A percentile compares a stretch with the other conserved stretches of the same genome.
Conservation (phyloP, 129 eudicot species). For the Logfia minima region DNA sequence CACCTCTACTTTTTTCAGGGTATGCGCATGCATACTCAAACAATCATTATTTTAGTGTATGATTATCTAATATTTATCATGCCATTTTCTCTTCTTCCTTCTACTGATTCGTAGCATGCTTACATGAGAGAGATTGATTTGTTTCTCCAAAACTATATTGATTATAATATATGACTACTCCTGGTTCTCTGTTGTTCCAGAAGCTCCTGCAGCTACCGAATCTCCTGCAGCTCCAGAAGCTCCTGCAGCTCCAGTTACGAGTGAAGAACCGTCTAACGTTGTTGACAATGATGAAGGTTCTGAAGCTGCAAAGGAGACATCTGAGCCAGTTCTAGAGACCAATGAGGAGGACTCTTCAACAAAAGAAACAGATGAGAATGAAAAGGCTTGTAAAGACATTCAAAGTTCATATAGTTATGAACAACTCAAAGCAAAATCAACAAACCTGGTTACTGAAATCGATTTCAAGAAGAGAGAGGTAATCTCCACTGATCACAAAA, state of each 20-base stretch:
- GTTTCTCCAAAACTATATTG: no score
- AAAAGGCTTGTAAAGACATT: slow-evolving; percentile 40
- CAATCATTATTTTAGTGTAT: neutral
- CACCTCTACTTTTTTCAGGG: neutral
- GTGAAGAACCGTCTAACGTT: slow-evolving; percentile 25
- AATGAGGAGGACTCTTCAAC: slow-evolving; percentile 45
- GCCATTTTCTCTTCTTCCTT: neutral
- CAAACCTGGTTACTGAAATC: slow-evolving; percentile 73
- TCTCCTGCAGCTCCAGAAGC: neutral
- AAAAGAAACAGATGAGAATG: slow-evolving; percentile 49
- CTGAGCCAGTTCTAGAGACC: slow-evolving; percentile 43
- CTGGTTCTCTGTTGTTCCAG: neutral
- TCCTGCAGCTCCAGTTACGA: slow-evolving; percentile 12
- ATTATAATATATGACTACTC: no score
- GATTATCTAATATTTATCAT: neutral
- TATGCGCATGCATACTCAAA: slow-evolving; percentile 8
- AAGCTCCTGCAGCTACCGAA: slow-evolving; percentile 6
- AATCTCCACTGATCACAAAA: neutral
- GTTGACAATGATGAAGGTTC: slow-evolving; percentile 29
- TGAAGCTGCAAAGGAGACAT: slow-evolving; percentile 27
- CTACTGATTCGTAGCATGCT: neutral
- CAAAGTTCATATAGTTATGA: slow-evolving; percentile 69
- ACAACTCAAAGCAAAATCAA: slow-evolving; percentile 63
- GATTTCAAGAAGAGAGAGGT: slow-evolving; percentile 91
- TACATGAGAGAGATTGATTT: no score